Evolutionary conservation across 495 filamentous ascomycete species (phyloP).

Genomic region (Tuber umbilicatum): DNA sequence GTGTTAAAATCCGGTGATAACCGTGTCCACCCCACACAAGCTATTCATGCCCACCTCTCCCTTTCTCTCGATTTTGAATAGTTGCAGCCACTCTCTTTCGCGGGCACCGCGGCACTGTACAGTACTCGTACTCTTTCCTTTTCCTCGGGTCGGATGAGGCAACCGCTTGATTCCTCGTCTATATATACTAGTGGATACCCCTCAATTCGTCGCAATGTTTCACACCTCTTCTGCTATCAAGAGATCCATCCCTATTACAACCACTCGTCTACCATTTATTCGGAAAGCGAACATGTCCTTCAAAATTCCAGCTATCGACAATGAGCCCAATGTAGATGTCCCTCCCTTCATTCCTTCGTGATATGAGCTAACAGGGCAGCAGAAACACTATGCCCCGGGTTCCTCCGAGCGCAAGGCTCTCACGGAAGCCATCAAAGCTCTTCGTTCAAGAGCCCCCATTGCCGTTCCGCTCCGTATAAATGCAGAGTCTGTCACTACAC

Average conservation of each 20-base stretch:
- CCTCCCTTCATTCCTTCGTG: not conserved
- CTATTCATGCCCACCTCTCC: not conserved
- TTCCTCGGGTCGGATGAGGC: not conserved
- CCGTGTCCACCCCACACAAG: not conserved
- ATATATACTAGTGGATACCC: not conserved
- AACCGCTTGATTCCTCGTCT: not conserved
- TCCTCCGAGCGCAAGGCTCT: slow-evolving; percentile 70
- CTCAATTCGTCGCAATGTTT: slow-evolving; percentile 1
- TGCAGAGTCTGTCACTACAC: slow-evolving; percentile 55
- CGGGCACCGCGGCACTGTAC: too few relatives aligned
- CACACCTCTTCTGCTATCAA: not conserved
- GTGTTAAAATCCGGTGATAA: not conserved
- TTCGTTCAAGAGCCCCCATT: slow-evolving; percentile 56
- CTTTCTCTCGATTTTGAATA: not conserved
- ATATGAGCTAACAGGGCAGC: slow-evolving; percentile 1
- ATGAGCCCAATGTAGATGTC: slow-evolving; percentile 82
- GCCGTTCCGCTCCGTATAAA: slow-evolving; percentile 72
- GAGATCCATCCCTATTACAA: not conserved
- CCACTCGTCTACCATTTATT: not conserved
- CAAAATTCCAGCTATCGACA: slow-evolving; percentile 77
- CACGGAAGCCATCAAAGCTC: slow-evolving; percentile 57
- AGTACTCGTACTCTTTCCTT: not conserved
- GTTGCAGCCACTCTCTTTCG: not conserved
- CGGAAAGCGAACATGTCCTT: slow-evolving; percentile 54
- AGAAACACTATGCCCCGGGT: slow-evolving; percentile 83